Conservation (phyloP, 805 yeast species). For the Starmerella floricola region DNA sequence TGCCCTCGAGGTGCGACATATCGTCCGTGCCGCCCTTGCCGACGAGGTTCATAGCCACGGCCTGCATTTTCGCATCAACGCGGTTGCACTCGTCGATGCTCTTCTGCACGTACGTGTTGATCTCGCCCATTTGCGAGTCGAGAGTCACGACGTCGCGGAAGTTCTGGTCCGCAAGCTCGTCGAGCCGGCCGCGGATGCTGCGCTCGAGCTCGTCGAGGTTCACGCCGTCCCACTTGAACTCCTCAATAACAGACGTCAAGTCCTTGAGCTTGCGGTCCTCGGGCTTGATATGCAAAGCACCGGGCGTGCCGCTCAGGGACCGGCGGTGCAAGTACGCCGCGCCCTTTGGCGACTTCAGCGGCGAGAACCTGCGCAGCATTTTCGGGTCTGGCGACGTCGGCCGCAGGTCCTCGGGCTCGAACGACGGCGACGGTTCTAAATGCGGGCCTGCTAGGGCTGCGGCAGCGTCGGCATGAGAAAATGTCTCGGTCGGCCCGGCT, state of each 20-base stretch:
- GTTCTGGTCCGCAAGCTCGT: conserved; percentile 49
- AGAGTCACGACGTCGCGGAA: conserved; percentile 44
- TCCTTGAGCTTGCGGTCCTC: conserved; percentile 23
- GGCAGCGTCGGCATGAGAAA: too few species aligned
- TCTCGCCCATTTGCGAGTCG: conserved; percentile 34
- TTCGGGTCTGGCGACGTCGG: neutral
- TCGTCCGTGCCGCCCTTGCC: conserved; percentile 45
- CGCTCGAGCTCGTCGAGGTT: conserved; percentile 46
- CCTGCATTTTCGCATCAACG: conserved; percentile 42
- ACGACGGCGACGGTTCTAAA: neutral
- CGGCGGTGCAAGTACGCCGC: neutral
- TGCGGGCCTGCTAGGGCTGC: neutral
- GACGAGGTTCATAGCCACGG: conserved; percentile 49
- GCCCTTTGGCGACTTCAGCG: conserved; percentile 6
- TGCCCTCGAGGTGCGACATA: conserved; percentile 56
- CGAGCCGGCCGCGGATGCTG: conserved; percentile 48
- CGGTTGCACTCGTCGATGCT: conserved; percentile 44
- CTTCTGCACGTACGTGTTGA: conserved; percentile 34
- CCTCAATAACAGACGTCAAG: conserved; percentile 56
- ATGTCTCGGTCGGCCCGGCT: too few species aligned
- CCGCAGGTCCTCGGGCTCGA: neutral
- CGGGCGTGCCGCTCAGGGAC: conserved; percentile 6
- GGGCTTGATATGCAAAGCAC: neutral
- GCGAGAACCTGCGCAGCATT: neutral
- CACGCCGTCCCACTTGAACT: conserved; percentile 59